Percentiles rank a stretch among this genome's conserved stretches.
These are phyloP conservation scores for Blastomyces emzantsi DNA, from an alignment of 2,329 filamentous ascomycete genomes.

Conservation along the genomic window DNA sequence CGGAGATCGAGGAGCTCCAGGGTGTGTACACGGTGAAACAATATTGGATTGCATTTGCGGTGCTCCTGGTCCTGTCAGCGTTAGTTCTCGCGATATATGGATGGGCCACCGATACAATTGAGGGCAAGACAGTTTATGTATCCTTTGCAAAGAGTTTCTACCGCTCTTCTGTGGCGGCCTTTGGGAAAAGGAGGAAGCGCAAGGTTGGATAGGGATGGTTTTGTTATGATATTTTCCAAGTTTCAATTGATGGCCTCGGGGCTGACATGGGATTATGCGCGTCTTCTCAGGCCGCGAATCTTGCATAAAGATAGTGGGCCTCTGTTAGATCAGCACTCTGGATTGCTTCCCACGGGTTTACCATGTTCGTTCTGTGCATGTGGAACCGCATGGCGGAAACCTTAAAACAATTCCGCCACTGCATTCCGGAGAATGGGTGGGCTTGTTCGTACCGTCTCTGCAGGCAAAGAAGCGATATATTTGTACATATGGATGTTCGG, in stretches of 20 bases:
- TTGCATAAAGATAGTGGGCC: neutral
- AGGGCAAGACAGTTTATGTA: slow-evolving; percentile 45
- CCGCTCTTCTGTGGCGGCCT: slow-evolving; percentile 21
- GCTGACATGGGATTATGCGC: neutral
- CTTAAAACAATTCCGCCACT: neutral
- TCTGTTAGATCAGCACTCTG: neutral
- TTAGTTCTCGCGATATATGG: slow-evolving; percentile 51
- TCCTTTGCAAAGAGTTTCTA: slow-evolving; percentile 34
- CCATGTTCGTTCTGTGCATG: neutral
- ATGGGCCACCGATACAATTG: slow-evolving; percentile 48
- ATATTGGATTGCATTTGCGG: slow-evolving; percentile 61
- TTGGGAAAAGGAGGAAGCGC: slow-evolving; percentile 20
- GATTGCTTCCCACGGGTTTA: neutral
- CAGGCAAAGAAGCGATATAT: neutral
- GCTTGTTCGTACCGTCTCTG: neutral
- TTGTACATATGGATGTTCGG: neutral
- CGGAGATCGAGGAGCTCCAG: slow-evolving; percentile 52
- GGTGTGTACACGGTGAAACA: slow-evolving; percentile 50
- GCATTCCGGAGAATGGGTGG: neutral
- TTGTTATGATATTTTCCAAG: neutral
- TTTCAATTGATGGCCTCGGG: neutral
- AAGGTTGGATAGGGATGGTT: slow-evolving; percentile 9
- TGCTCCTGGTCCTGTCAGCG: slow-evolving; percentile 53
- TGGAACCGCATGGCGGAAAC: neutral
- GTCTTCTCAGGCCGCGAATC: neutral